A percentile compares a stretch with the other conserved stretches of the same genome.
These are phyloP conservation scores for Gnetum montanum DNA, from an alignment of 75 land plant species.

Conservation along the genomic window DNA sequence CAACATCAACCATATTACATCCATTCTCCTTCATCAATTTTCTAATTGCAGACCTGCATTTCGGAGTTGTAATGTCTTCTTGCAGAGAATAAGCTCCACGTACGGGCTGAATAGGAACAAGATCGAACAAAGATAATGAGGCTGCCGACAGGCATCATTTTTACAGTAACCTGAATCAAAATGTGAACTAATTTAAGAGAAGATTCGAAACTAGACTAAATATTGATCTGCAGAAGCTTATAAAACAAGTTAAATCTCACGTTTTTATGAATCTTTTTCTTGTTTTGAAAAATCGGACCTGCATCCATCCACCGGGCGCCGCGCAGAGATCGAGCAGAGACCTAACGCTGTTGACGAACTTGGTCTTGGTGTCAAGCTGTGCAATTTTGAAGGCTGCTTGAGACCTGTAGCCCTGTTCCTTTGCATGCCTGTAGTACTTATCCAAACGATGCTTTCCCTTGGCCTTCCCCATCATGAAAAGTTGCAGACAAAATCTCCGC, in stretches of 20 bases:
- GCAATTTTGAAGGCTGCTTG: constrained; percentile 92
- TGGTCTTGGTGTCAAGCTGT: constrained; percentile 76
- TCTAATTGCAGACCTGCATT: constrained; percentile 48
- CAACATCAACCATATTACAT: constrained; percentile 50
- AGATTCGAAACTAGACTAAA: too few species aligned
- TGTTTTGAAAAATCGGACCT: too few species aligned
- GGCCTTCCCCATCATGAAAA: constrained; percentile 57
- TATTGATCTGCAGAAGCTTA: too few species aligned
- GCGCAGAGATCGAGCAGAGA: constrained; percentile 94
- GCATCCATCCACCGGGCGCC: constrained; percentile 98
- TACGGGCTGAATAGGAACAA: constrained; percentile 75
- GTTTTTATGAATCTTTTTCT: too few species aligned
- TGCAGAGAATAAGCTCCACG: constrained; percentile 63
- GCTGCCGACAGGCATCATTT: constrained; percentile 69
- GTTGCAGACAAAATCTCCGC: too few species aligned
- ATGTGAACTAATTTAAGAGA: too few species aligned
- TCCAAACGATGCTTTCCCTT: constrained; percentile 91
- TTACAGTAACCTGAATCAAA: too few species aligned
- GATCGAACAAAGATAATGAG: constrained; percentile 73
- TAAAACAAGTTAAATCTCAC: too few species aligned
- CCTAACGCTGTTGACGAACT: constrained; percentile 50
- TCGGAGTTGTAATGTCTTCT: constrained; percentile 74
- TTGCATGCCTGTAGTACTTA: constrained; percentile 73
- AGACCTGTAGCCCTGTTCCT: constrained; percentile 90
- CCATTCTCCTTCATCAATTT: constrained; percentile 51